A percentile compares a stretch with the other conserved stretches of the same genome.
phyloP scores from a whole-genome alignment of 257 asterid species.

The Solanum okadae region DNA sequence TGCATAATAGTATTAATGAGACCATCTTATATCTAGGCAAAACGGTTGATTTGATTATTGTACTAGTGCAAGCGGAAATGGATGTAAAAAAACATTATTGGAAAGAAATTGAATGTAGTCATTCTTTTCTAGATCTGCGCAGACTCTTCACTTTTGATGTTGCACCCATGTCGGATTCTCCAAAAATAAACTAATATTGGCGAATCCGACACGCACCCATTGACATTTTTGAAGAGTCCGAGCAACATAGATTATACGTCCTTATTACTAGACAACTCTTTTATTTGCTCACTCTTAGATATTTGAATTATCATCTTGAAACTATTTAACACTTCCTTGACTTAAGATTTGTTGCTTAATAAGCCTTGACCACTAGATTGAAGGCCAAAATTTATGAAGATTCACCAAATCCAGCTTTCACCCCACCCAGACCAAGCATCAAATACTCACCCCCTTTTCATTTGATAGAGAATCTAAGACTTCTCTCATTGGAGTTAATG shows the following conservation, averaged over 20 bases:
- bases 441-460: neutral
- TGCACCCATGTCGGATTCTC: no score
- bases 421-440: no score
- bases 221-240: no score
- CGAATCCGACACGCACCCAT: no score
- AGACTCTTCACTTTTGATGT: no score
- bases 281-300: neutral
- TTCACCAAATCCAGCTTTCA: neutral
- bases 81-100: neutral
- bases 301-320: neutral
- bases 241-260: no score
- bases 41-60: neutral
- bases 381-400: neutral
- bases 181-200: no score
- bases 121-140: neutral
- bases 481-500: neutral
- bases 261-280: neutral
- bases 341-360: neutral
- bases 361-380: neutral
- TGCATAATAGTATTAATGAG: neutral
- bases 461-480: neutral
- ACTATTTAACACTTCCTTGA: neutral
- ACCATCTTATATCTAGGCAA: neutral
- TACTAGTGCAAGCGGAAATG: neutral
- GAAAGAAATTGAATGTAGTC: neutral